These are phyloP conservation scores for Trifolium subterraneum DNA, from an alignment of 306 rosid species.

Conservation along the genomic window DNA sequence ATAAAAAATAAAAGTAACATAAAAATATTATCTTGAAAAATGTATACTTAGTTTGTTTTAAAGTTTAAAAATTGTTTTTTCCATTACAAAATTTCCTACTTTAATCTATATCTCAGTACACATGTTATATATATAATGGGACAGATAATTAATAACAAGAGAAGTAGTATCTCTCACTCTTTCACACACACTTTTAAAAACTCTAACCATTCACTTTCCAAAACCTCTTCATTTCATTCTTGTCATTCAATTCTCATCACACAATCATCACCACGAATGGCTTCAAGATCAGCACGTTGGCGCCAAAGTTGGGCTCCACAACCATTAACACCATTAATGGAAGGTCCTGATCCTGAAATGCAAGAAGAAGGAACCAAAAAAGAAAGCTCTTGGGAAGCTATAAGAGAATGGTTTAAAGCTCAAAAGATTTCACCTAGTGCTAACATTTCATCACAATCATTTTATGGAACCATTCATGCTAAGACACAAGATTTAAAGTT, in stretches of 20 bases:
- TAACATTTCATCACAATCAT: conserved; percentile 38
- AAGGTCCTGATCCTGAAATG: conserved; percentile 90
- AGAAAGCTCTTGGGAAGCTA: conserved; percentile 87
- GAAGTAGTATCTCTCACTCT: conserved; percentile 16
- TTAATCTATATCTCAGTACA: too few relatives aligned
- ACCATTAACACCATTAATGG: conserved; percentile 86
- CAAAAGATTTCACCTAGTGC: conserved; percentile 60
- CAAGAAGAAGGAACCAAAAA: conserved; percentile 86
- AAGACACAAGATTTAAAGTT: conserved; percentile 78
- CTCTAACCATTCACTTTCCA: conserved; percentile 29
- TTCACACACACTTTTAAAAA: conserved; percentile 19
- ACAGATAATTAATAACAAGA: background rate
- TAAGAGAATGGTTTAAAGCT: conserved; percentile 84
- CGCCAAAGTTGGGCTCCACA: conserved; percentile 87
- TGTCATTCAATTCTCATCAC: conserved; percentile 14
- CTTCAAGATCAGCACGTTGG: conserved; percentile 69
- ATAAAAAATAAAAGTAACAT: too few relatives aligned
- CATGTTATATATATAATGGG: background rate
- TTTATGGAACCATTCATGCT: conserved; percentile 60
- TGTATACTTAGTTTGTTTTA: too few relatives aligned
- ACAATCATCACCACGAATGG: conserved; percentile 48
- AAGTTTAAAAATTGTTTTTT: too few relatives aligned
- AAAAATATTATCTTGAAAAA: too few relatives aligned
- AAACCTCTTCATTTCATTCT: conserved; percentile 36
- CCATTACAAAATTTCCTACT: too few relatives aligned